Evolutionary conservation across 78 protist species (phyloP).

Genomic region (Anaeramoeba ignava): DNA sequence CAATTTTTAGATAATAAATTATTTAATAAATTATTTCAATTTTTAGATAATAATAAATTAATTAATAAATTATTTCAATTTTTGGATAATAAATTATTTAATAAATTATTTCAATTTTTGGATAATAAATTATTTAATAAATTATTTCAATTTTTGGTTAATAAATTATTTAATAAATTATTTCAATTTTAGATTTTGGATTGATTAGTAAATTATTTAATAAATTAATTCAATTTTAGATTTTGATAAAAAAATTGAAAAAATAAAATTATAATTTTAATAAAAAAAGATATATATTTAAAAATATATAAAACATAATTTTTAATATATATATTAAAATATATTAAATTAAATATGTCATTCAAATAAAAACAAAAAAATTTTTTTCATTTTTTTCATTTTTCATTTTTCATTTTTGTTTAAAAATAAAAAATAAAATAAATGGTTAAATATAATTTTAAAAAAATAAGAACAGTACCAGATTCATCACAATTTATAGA

Average conservation of each 20-base stretch:
- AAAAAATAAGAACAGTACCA: slow-evolving; percentile 83
- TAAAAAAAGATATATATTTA: background rate
- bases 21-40: too few species aligned
- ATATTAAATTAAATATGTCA: background rate
- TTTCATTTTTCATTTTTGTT: too few species aligned
- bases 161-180: background rate
- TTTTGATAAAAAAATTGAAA: background rate
- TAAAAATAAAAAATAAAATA: background rate
- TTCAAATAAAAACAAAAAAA: too few species aligned
- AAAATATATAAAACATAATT: background rate
- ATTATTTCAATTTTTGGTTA: background rate
- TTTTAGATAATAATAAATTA: too few species aligned
- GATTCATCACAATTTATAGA: slow-evolving; percentile 79
- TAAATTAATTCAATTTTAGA: background rate
- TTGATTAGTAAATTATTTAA: slow-evolving; percentile 1
- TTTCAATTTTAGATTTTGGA: background rate
- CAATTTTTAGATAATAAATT: too few species aligned
- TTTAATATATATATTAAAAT: background rate
- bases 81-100: too few species aligned
- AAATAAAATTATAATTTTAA: background rate
- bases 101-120: too few species aligned
- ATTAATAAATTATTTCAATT: too few species aligned
- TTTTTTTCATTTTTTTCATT: too few species aligned
- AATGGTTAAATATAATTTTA: slow-evolving; percentile 74
- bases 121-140: background rate